Percentiles rank a stretch among this genome's conserved stretches.
Evolutionary conservation across 345 rosid species (phyloP).

Genomic region (Arabis hirsuta): DNA sequence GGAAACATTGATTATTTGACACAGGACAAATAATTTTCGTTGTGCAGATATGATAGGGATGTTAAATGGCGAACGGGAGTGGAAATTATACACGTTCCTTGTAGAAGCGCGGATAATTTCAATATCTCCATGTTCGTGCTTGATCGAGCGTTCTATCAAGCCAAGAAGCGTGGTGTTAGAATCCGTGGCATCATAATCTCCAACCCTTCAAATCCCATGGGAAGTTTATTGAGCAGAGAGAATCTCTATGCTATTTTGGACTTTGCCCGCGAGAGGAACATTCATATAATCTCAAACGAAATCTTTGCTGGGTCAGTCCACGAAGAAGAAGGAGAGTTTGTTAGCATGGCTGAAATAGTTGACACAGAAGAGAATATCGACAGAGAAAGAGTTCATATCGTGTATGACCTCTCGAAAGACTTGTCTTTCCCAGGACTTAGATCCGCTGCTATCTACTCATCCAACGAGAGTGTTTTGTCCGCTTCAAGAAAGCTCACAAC

Average conservation of each 20-base stretch:
- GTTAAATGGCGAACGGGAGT: slow-evolving; percentile 91
- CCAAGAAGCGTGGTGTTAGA: slow-evolving; percentile 84
- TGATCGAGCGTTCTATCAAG: slow-evolving; percentile 83
- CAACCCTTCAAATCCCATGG: slow-evolving; percentile 82
- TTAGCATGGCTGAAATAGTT: slow-evolving; percentile 76
- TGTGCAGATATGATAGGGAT: slow-evolving; percentile 68
- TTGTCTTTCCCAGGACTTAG: slow-evolving; percentile 72
- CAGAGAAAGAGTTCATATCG: slow-evolving; percentile 73
- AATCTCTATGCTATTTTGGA: slow-evolving; percentile 71
- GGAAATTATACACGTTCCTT: slow-evolving; percentile 85
- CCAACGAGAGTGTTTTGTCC: slow-evolving; percentile 59
- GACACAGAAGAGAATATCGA: slow-evolving; percentile 62
- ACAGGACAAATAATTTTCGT: too few relatives aligned
- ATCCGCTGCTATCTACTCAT: slow-evolving; percentile 70
- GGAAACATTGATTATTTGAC: too few relatives aligned
- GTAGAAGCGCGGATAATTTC: slow-evolving; percentile 84
- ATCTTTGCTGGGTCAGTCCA: slow-evolving; percentile 66
- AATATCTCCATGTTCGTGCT: slow-evolving; percentile 66
- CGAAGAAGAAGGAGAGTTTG: slow-evolving; percentile 57
- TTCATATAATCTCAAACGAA: slow-evolving; percentile 81
- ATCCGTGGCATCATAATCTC: slow-evolving; percentile 80
- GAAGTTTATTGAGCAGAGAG: slow-evolving; percentile 59
- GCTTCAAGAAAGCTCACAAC: slow-evolving; percentile 69
- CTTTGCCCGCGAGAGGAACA: slow-evolving; percentile 89
- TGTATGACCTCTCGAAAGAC: slow-evolving; percentile 73